phyloP scores from a whole-genome alignment of 108 stramenopile genomes.

The Nitzschia sp. region DNA sequence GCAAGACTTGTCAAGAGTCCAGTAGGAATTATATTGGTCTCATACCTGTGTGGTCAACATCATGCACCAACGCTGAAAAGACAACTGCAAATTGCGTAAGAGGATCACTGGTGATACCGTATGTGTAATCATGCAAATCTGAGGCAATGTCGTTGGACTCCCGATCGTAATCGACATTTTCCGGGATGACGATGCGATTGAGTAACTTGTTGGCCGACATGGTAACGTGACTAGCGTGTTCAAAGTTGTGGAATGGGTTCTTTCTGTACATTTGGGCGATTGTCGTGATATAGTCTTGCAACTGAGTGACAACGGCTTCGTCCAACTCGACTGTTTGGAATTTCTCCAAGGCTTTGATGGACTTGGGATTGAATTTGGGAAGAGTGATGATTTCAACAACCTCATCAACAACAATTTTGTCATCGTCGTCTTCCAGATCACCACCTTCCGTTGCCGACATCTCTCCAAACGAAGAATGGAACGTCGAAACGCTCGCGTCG shows the following conservation, averaged over 20 bases:
- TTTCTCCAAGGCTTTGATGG: slow-evolving; percentile 7
- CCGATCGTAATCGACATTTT: slow-evolving; percentile 20
- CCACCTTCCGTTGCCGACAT: neutral
- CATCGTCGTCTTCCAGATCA: neutral
- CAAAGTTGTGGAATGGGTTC: slow-evolving; percentile 53
- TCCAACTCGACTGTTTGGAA: neutral
- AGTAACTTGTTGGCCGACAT: slow-evolving; percentile 49
- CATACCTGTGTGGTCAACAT: no score
- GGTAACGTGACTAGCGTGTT: slow-evolving; percentile 54
- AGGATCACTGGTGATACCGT: no score
- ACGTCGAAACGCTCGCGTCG: slow-evolving; percentile 7
- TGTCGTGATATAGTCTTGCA: slow-evolving; percentile 31
- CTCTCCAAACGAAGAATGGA: slow-evolving; percentile 1
- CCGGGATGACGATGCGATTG: slow-evolving; percentile 26
- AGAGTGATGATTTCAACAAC: slow-evolving; percentile 26
- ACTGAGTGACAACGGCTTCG: slow-evolving; percentile 18
- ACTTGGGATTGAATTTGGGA: slow-evolving; percentile 6
- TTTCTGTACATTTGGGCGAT: slow-evolving; percentile 35
- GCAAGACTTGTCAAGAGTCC: slow-evolving; percentile 38
- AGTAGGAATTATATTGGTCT: no score
- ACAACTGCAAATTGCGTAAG: no score
- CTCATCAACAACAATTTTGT: slow-evolving; percentile 20
- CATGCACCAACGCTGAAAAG: no score
- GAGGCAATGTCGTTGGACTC: slow-evolving; percentile 12
- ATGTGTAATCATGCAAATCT: slow-evolving; percentile 32